Base-by-base conservation (phyloP, 2,329 filamentous ascomycete genomes). In the Colletotrichum euphorbiae region DNA sequence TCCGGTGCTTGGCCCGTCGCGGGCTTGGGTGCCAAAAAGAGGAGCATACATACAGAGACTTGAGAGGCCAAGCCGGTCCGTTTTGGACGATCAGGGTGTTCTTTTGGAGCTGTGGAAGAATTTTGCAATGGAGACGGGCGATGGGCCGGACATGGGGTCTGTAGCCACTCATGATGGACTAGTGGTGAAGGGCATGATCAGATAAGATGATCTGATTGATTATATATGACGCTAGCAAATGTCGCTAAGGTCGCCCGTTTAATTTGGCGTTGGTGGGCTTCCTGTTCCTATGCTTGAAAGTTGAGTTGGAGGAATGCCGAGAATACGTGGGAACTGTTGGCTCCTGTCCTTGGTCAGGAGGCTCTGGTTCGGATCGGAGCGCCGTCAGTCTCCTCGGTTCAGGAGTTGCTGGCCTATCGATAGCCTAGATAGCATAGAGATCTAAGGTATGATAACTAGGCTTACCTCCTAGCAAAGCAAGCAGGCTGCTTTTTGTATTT, bases 151-250 rank as follows among this genome's bases (percentile, higher is more conserved):
- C 63, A 48, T 55, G 63, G 63, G 40, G 48, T 24, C 21, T 36
- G 38, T 38, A 42, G 42, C 63, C 63, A 67, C n/a, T 67, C 63
- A 67, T 9, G 63, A 24, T 42, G 42, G 13, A 15, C 50, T 12
- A 19, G 63, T 38, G 43, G 58, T 62, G 58, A 57, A 67, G 51
- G 51, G 50, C 57, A 58, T 67, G 63, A 67, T 67, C 63, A 67
- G 63, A 67, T 67, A 67, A 67, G 63, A 67, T 67, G 63, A 62
- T 62, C 63, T 67, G 63, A 67, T 67, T 67, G 63, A 67, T 67
- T 67, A 67, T 58, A 67, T 67, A 67, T 62, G 63, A 62, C 63
- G 63, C 63, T 62, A 67, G 58, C 36, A 42, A 52, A 51, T 56
- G 51, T 56, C 63, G 51, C 58, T 67, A 62, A n/a, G n/a, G n/a